Percentiles rank a stretch among this genome's conserved stretches.
Evolutionary conservation across 2,329 filamentous ascomycete genomes (phyloP).

Genomic region (Ophiostoma ulmi): DNA sequence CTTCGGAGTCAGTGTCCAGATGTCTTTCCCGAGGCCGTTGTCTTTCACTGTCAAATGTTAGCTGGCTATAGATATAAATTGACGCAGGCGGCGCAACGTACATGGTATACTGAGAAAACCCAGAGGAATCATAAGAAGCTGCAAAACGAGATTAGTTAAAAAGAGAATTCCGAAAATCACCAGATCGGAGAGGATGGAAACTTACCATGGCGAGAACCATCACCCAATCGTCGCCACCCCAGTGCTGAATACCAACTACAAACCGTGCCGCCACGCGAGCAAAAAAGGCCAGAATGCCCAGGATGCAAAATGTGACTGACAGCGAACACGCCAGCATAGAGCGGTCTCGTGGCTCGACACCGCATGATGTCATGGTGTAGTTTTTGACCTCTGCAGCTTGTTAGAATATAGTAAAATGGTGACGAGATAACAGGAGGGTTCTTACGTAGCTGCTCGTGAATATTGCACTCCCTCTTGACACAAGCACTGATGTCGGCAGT

Average conservation of each 20-base stretch:
- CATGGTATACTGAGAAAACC: background rate
- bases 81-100: background rate
- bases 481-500: background rate
- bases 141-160: background rate
- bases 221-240: background rate
- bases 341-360: background rate
- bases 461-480: background rate
- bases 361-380: background rate
- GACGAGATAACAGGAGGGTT: background rate
- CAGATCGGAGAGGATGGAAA: background rate
- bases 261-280: background rate
- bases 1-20: background rate
- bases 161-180: background rate
- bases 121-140: background rate
- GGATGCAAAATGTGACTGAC: background rate
- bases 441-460: background rate
- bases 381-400: background rate
- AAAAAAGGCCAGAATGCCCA: background rate
- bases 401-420: background rate
- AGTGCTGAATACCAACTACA: background rate
- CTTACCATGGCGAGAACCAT: background rate
- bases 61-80: background rate
- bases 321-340: background rate
- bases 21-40: background rate
- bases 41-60: background rate